Evolutionary conservation across 495 filamentous ascomycete species (phyloP).

Genomic region (Filosporella fistucella): DNA sequence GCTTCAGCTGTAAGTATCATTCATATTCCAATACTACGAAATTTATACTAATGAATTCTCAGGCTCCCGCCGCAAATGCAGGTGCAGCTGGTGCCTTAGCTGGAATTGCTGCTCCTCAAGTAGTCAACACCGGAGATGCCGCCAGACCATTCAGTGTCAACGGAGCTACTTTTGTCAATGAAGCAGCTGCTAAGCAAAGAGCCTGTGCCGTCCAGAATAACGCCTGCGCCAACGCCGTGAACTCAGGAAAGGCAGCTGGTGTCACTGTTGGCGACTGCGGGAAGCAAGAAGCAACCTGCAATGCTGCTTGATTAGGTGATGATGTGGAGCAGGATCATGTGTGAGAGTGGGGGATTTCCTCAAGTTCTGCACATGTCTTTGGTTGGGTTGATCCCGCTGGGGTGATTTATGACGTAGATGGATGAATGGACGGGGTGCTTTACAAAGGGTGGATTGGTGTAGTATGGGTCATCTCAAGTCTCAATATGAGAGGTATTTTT

Average conservation of each 20-base stretch:
- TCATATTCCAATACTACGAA: slow-evolving; percentile 27
- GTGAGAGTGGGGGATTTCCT: no score
- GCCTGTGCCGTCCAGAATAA: slow-evolving; percentile 53
- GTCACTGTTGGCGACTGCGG: slow-evolving; percentile 40
- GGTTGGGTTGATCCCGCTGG: no score
- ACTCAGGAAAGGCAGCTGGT: slow-evolving; percentile 35
- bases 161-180: slow-evolving; percentile 44
- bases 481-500: no score
- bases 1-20: slow-evolving; percentile 3
- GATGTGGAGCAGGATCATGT: no score
- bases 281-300: slow-evolving; percentile 39
- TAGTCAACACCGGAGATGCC: slow-evolving; percentile 33
- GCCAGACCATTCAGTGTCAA: slow-evolving; percentile 53
- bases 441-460: no score
- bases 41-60: no score
- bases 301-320: no score
- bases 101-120: slow-evolving; percentile 42
- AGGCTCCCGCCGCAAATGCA: slow-evolving; percentile 7
- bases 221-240: slow-evolving; percentile 49
- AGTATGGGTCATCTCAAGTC: no score
- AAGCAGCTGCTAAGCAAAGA: slow-evolving; percentile 44
- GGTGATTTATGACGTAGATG: no score
- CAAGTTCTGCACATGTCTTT: no score
- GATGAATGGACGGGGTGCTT: no score
- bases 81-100: slow-evolving; percentile 41